A percentile compares a stretch with the other conserved stretches of the same genome.
These are phyloP conservation scores for Calcarisporium arbuscula DNA, from an alignment of 2,329 filamentous ascomycete species.

Conservation along the genomic window DNA sequence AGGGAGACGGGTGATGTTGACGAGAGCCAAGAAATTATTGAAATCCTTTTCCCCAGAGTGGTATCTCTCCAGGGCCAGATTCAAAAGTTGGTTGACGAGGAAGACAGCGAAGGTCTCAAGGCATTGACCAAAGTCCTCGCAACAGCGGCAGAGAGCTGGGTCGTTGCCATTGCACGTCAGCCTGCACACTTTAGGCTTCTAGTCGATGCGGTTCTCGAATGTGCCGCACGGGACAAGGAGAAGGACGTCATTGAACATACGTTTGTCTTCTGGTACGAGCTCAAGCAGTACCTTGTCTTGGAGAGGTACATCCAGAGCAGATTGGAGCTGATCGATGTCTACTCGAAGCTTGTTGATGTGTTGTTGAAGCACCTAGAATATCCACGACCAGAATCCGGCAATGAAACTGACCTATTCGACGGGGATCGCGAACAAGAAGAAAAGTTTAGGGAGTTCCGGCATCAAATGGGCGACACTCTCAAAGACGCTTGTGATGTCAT, in stretches of 20 bases:
- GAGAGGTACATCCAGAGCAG: slow-evolving; percentile 84
- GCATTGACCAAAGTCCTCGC: slow-evolving; percentile 85
- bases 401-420: slow-evolving; percentile 82
- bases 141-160: slow-evolving; percentile 92
- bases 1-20: slow-evolving; percentile 91
- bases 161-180: slow-evolving; percentile 80
- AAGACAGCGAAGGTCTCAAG: slow-evolving; percentile 81
- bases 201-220: slow-evolving; percentile 89
- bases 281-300: slow-evolving; percentile 91
- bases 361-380: slow-evolving; percentile 88
- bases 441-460: slow-evolving; percentile 92
- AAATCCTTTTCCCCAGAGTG: slow-evolving; percentile 74
- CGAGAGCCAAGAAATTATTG: slow-evolving; percentile 76
- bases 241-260: slow-evolving; percentile 89
- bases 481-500: slow-evolving; percentile 97
- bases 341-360: slow-evolving; percentile 84
- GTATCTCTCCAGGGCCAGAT: slow-evolving; percentile 73
- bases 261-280: slow-evolving; percentile 96
- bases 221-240: slow-evolving; percentile 78
- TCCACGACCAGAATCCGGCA: slow-evolving; percentile 66
- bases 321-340: slow-evolving; percentile 71
- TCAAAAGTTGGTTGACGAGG: slow-evolving; percentile 64
- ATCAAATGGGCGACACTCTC: slow-evolving; percentile 94
- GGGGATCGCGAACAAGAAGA: slow-evolving; percentile 94
- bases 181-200: slow-evolving; percentile 75